phyloP scores from a whole-genome alignment of 805 yeast genomes.

The Wickerhamomyces kurtzmanii region DNA sequence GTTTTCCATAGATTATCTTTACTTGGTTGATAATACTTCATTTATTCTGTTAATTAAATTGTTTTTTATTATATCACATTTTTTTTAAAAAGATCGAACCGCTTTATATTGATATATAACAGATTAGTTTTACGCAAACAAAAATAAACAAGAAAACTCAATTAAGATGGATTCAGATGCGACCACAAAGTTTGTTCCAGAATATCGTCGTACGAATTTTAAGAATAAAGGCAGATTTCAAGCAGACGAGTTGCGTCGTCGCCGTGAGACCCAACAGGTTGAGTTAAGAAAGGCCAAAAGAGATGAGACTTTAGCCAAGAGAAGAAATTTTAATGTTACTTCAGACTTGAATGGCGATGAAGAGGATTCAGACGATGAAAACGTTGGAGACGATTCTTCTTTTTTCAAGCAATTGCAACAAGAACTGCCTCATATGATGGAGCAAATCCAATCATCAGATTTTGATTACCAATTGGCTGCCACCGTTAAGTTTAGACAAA shows the following conservation, averaged over 20 bases:
- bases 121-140: too few species aligned
- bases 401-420: slow-evolving; percentile 41
- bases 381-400: slow-evolving; percentile 23
- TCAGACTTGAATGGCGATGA: slow-evolving; percentile 40
- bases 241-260: slow-evolving; percentile 93
- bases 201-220: slow-evolving; percentile 93
- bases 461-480: slow-evolving; percentile 79
- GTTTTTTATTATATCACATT: too few species aligned
- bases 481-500: slow-evolving; percentile 88
- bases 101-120: too few species aligned
- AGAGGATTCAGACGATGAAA: slow-evolving; percentile 19
- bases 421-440: slow-evolving; percentile 82
- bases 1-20: too few species aligned
- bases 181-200: slow-evolving; percentile 84
- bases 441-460: slow-evolving; percentile 64
- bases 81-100: too few species aligned
- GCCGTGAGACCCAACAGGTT: slow-evolving; percentile 95
- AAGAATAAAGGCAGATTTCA: slow-evolving; percentile 91
- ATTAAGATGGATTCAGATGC: slow-evolving; percentile 67
- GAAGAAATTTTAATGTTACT: slow-evolving; percentile 63
- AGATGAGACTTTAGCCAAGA: slow-evolving; percentile 88
- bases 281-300: slow-evolving; percentile 94
- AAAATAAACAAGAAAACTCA: too few species aligned
- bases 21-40: too few species aligned
- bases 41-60: too few species aligned